phyloP scores from a whole-genome alignment of 495 filamentous ascomycete genomes.

The Halenospora varia region DNA sequence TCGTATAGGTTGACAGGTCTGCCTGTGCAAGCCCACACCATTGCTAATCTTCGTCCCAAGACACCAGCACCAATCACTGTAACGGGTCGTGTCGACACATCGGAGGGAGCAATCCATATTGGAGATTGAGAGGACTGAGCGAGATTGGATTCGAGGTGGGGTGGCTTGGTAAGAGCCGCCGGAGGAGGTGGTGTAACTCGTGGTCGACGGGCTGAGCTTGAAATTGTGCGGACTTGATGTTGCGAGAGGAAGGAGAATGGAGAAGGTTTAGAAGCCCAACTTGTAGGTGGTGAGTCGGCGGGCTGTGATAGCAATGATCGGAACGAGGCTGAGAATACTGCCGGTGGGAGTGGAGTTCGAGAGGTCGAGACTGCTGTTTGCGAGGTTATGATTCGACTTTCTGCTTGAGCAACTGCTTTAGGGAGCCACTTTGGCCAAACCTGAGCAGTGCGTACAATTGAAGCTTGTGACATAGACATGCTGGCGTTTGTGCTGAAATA shows the following conservation, averaged over 20 bases:
- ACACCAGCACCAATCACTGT: constrained; percentile 35
- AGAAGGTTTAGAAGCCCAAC: not conserved
- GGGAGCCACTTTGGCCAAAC: constrained; percentile 16
- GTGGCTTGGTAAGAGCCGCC: constrained; percentile 2
- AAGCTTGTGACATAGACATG: not conserved
- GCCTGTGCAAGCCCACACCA: constrained; percentile 34
- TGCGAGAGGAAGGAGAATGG: not conserved
- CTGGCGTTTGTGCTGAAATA: not conserved
- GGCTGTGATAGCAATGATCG: not conserved
- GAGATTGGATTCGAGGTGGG: constrained; percentile 10
- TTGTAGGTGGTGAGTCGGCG: not conserved
- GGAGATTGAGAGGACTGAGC: constrained; percentile 12
- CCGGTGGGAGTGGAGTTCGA: not conserved
- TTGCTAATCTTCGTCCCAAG: constrained; percentile 31
- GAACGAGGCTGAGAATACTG: constrained; percentile 5
- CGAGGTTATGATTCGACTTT: not conserved
- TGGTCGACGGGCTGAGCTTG: not conserved
- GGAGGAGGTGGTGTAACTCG: constrained; percentile 14
- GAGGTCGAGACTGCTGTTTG: not conserved
- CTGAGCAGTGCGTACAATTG: constrained; percentile 1
- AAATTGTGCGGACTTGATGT: not conserved
- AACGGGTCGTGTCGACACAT: constrained; percentile 31
- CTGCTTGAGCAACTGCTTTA: constrained; percentile 6
- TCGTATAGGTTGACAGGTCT: constrained; percentile 36
- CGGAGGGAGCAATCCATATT: constrained; percentile 10